A percentile compares a stretch with the other conserved stretches of the same genome.
Conservation (phyloP, 768 basidiomycete genomes). For the Chalciporus sphaerocephalus region DNA sequence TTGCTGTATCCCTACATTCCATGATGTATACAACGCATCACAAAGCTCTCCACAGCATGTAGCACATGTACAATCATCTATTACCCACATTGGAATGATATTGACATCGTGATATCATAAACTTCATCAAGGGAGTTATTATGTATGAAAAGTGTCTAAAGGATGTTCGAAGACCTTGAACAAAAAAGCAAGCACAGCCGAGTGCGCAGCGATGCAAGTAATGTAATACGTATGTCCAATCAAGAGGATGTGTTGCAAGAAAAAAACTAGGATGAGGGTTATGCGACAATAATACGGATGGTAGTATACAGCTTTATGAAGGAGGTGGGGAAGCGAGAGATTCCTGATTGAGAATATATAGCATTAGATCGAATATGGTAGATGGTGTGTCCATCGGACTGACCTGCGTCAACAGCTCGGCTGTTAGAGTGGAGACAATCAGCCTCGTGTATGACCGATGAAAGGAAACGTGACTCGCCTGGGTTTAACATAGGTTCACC, state of each 20-base stretch:
- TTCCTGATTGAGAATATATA: constrained; percentile 39
- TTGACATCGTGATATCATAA: constrained; percentile 22
- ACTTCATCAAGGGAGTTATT: constrained; percentile 4
- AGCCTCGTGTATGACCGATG: constrained; percentile 1
- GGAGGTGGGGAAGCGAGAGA: constrained; percentile 71
- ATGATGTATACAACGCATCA: constrained; percentile 17
- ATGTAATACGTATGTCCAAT: constrained; percentile 18
- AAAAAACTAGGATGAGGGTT: constrained; percentile 17
- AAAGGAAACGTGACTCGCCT: constrained; percentile 37
- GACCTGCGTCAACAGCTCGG: constrained; percentile 63
- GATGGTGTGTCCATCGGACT: constrained; percentile 16
- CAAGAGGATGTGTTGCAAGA: constrained; percentile 7
- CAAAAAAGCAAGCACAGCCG: constrained; percentile 10
- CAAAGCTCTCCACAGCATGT: constrained; percentile 36
- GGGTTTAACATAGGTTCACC: constrained; percentile 66
- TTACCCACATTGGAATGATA: neutral
- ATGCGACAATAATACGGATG: constrained; percentile 18
- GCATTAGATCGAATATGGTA: constrained; percentile 28
- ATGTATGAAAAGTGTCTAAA: constrained; percentile 7
- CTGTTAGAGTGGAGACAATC: constrained; percentile 27
- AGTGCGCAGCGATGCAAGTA: constrained; percentile 21
- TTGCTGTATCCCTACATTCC: constrained; percentile 22
- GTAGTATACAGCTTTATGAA: constrained; percentile 36
- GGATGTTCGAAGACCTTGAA: constrained; percentile 12
- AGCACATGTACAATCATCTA: constrained; percentile 10